Conservation (phyloP, 2,329 filamentous ascomycete species). For the Orbilia brochopaga region DNA sequence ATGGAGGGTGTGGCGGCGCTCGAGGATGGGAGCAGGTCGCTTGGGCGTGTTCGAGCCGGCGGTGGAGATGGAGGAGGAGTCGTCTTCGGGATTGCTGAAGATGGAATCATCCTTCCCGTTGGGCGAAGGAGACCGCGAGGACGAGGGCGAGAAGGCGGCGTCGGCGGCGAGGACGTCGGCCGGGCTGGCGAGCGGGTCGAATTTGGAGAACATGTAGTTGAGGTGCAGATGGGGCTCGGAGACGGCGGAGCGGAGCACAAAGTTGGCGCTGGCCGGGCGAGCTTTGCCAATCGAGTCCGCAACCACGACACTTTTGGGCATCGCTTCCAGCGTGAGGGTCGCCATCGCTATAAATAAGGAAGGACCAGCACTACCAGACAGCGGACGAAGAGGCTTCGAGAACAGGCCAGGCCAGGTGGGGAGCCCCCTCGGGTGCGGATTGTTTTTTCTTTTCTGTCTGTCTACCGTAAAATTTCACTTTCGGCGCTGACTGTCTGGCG, state of each 20-base stretch:
- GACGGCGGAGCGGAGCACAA: constrained; percentile 37
- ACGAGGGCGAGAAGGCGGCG: constrained; percentile 45
- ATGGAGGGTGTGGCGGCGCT: constrained; percentile 43
- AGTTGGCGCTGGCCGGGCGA: constrained; percentile 30
- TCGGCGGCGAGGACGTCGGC: constrained; percentile 27
- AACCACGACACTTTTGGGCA: constrained; percentile 50
- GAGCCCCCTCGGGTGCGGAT: constrained; percentile 5
- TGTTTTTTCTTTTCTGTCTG: background rate
- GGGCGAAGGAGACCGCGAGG: constrained; percentile 43
- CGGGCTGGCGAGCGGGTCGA: constrained; percentile 30
- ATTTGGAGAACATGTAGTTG: constrained; percentile 50
- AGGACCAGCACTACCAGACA: constrained; percentile 14
- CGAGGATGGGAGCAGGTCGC: constrained; percentile 40
- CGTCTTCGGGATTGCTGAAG: constrained; percentile 48
- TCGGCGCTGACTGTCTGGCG: constrained; percentile 13
- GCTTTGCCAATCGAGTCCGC: constrained; percentile 42
- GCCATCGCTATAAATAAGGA: constrained; percentile 18
- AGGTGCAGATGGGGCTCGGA: constrained; percentile 49
- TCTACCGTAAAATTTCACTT: background rate
- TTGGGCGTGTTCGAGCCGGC: constrained; percentile 39
- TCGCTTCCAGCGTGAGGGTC: constrained; percentile 47
- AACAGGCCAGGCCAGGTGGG: constrained; percentile 19
- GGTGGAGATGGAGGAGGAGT: constrained; percentile 47
- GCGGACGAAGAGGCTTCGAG: background rate
- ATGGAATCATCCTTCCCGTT: constrained; percentile 50